These are phyloP conservation scores for Schizosaccharomyces octosporus DNA, from an alignment of 805 yeast genomes.

Conservation along the genomic window DNA sequence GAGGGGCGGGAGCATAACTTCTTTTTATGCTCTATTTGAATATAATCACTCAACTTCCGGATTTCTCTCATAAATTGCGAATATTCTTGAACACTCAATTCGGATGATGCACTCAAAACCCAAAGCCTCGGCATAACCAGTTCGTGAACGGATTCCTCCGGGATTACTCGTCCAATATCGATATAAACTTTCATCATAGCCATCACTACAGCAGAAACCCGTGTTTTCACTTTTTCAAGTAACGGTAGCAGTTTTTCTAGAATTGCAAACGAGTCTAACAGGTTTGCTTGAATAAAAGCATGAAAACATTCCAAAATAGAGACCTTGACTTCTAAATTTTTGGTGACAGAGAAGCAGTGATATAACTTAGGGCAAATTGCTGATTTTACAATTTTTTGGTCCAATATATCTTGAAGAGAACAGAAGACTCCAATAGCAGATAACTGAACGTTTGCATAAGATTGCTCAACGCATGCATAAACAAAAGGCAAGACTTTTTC, in stretches of 20 bases:
- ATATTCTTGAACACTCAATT: constrained; percentile 21
- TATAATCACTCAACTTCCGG: not conserved
- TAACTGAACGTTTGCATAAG: not conserved
- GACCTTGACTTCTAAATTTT: constrained; percentile 19
- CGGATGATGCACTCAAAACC: constrained; percentile 23
- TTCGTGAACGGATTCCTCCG: constrained; percentile 27
- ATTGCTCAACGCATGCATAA: not conserved
- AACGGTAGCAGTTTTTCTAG: constrained; percentile 64
- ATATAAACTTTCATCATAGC: constrained; percentile 23
- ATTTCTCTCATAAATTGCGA: constrained; percentile 17
- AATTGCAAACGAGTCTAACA: constrained; percentile 21
- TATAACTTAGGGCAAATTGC: not conserved
- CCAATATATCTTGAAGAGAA: not conserved
- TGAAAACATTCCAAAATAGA: constrained; percentile 24
- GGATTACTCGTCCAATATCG: constrained; percentile 16
- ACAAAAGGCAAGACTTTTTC: not conserved
- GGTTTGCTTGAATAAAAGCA: not conserved
- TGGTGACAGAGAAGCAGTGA: not conserved
- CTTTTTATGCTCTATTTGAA: not conserved
- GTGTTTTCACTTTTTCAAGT: constrained; percentile 45
- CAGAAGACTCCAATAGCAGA: not conserved
- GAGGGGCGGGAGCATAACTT: not conserved
- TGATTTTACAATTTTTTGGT: not conserved
- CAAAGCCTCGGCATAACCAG: constrained; percentile 30
- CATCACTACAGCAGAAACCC: constrained; percentile 40